A percentile compares a stretch with the other conserved stretches of the same genome.
Conservation (phyloP, 768 basidiomycete species). For the Floccularia luteovirens region DNA sequence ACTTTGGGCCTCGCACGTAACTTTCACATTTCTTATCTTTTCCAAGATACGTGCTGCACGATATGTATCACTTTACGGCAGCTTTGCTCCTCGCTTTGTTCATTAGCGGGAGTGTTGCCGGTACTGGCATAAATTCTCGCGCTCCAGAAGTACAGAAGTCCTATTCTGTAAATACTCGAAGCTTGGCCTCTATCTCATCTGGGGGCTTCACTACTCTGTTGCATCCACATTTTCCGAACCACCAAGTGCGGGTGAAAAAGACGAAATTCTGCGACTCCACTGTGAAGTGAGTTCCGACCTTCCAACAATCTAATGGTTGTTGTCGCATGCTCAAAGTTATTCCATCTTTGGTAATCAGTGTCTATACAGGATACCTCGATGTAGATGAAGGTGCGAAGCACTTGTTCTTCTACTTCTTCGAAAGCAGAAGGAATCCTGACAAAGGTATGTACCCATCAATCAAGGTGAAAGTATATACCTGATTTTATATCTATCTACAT, state of each 20-base stretch:
- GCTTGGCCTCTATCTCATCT: slow-evolving; percentile 13
- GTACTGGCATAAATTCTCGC: too few species aligned
- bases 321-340: slow-evolving; percentile 5
- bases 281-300: slow-evolving; percentile 37
- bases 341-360: slow-evolving; percentile 14
- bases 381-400: slow-evolving; percentile 49
- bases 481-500: slow-evolving; percentile 1
- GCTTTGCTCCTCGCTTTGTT: too few species aligned
- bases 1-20: too few species aligned
- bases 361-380: slow-evolving; percentile 32
- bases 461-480: too few species aligned
- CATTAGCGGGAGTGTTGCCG: too few species aligned
- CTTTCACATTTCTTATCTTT: too few species aligned
- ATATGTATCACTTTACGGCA: too few species aligned
- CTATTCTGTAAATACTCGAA: too few species aligned
- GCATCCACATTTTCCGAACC: slow-evolving; percentile 44
- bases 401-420: slow-evolving; percentile 72
- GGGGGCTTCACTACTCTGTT: slow-evolving; percentile 29
- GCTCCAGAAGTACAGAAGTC: too few species aligned
- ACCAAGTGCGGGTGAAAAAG: slow-evolving; percentile 54
- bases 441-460: slow-evolving; percentile 32
- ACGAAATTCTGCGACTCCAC: slow-evolving; percentile 56
- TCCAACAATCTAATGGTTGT: neutral
- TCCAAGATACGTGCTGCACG: too few species aligned
- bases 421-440: slow-evolving; percentile 51